Evolutionary conservation across 192 early-diverging fungal genomes (phyloP).

Genomic region (Gamsiella multidivaricata): DNA sequence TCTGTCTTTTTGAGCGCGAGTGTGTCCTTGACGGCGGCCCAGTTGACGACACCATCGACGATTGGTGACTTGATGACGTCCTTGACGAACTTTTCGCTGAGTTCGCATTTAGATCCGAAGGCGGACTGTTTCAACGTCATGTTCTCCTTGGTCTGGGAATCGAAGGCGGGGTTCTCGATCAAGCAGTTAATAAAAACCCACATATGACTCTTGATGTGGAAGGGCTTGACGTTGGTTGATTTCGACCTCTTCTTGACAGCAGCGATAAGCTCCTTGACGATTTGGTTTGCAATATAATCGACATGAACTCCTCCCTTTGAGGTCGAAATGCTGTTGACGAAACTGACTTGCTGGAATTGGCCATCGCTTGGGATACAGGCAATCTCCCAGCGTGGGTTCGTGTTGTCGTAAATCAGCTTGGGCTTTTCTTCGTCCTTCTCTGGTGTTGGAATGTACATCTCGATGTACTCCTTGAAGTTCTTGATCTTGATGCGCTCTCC

Average conservation of each 20-base stretch:
- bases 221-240: constrained; percentile 75
- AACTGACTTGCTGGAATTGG: constrained; percentile 95
- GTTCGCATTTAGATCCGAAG: constrained; percentile 85
- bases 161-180: constrained; percentile 95
- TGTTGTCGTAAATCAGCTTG: constrained; percentile 77
- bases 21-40: constrained; percentile 76
- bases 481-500: constrained; percentile 84
- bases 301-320: constrained; percentile 94
- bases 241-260: constrained; percentile 82
- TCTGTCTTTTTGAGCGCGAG: constrained; percentile 90
- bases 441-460: constrained; percentile 71
- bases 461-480: constrained; percentile 91
- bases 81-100: constrained; percentile 85
- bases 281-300: constrained; percentile 83
- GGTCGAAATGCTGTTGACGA: constrained; percentile 98
- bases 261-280: constrained; percentile 76
- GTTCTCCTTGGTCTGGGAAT: constrained; percentile 97
- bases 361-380: constrained; percentile 93
- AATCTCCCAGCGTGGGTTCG: constrained; percentile 93
- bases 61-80: constrained; percentile 88
- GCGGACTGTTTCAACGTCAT: constrained; percentile 81
- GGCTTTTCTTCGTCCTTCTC: constrained; percentile 47
- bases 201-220: constrained; percentile 90
- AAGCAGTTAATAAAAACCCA: constrained; percentile 94
- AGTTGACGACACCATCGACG: constrained; percentile 81